These are phyloP conservation scores for Durio zibethinus DNA, from an alignment of 345 rosid species.

Conservation along the genomic window DNA sequence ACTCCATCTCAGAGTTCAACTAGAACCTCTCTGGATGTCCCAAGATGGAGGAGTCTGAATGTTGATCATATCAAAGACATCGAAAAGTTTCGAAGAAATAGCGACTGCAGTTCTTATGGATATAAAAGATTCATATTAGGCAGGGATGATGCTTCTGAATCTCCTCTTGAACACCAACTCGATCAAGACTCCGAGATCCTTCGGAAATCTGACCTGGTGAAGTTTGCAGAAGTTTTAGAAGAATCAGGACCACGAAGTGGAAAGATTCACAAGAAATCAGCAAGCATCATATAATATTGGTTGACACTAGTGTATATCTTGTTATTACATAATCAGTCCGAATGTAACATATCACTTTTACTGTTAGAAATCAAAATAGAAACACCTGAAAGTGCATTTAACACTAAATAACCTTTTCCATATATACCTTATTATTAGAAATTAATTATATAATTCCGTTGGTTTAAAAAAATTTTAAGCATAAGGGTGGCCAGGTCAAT, in stretches of 20 bases:
- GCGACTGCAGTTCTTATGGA: slow-evolving; percentile 24
- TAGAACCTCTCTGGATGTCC: slow-evolving; percentile 50
- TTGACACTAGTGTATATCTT: slow-evolving; percentile 3
- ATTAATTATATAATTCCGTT: no score
- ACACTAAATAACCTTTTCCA: not conserved
- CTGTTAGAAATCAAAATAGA: not conserved
- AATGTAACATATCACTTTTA: not conserved
- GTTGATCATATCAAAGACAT: slow-evolving; percentile 34
- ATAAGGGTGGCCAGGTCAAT: not conserved
- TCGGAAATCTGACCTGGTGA: slow-evolving; percentile 47
- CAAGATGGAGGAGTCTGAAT: slow-evolving; percentile 32
- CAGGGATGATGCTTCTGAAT: slow-evolving; percentile 14
- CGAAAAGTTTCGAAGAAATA: slow-evolving; percentile 25
- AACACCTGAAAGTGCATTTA: not conserved
- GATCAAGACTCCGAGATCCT: slow-evolving; percentile 3
- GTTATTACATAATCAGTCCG: not conserved
- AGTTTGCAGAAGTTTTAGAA: slow-evolving; percentile 59
- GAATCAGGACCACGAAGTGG: slow-evolving; percentile 30
- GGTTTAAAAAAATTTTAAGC: not conserved
- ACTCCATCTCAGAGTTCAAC: slow-evolving; percentile 32
- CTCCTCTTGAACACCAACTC: not conserved
- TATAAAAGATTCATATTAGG: slow-evolving; percentile 16
- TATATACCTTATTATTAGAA: no score
- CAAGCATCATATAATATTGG: slow-evolving; percentile 32
- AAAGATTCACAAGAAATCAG: slow-evolving; percentile 39